These are phyloP conservation scores for Exidia glandulosa DNA, from an alignment of 768 basidiomycete species.

Conservation along the genomic window DNA sequence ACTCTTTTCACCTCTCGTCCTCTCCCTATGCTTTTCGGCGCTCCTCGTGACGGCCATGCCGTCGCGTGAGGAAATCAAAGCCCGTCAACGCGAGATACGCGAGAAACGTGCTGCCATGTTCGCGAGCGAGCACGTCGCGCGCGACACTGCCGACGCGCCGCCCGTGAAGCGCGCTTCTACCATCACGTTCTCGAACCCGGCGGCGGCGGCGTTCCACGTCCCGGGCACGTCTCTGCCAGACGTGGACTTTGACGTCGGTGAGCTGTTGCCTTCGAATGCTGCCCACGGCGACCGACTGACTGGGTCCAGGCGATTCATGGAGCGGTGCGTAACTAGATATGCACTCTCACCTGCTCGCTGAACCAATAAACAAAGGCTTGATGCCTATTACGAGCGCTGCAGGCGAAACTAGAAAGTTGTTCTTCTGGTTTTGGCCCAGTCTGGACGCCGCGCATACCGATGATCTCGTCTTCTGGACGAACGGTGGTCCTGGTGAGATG, in stretches of 20 bases:
- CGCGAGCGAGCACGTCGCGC: background rate
- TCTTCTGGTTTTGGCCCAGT: slow-evolving; percentile 80
- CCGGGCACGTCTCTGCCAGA: slow-evolving; percentile 54
- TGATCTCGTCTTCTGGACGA: slow-evolving; percentile 72
- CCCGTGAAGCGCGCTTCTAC: slow-evolving; percentile 32
- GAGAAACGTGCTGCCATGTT: background rate
- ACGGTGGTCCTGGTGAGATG: slow-evolving; percentile 60
- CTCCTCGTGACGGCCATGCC: background rate
- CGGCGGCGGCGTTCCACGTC: slow-evolving; percentile 59
- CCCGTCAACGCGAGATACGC: slow-evolving; percentile 4
- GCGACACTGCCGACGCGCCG: slow-evolving; percentile 16
- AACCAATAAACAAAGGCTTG: slow-evolving; percentile 31
- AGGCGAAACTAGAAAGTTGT: slow-evolving; percentile 64
- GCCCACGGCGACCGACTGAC: no score
- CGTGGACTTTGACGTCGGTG: slow-evolving; percentile 63
- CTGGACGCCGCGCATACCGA: slow-evolving; percentile 60
- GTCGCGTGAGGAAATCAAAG: slow-evolving; percentile 1
- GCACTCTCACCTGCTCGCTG: background rate
- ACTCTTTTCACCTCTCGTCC: background rate
- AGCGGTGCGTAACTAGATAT: background rate
- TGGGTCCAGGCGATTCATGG: no score
- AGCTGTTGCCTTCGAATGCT: slow-evolving; percentile 72
- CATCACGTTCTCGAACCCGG: slow-evolving; percentile 61
- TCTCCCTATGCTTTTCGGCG: background rate
- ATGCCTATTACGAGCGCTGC: slow-evolving; percentile 51